Base-by-base conservation (phyloP, 495 filamentous ascomycete species). In the Acidiella bohemica region DNA sequence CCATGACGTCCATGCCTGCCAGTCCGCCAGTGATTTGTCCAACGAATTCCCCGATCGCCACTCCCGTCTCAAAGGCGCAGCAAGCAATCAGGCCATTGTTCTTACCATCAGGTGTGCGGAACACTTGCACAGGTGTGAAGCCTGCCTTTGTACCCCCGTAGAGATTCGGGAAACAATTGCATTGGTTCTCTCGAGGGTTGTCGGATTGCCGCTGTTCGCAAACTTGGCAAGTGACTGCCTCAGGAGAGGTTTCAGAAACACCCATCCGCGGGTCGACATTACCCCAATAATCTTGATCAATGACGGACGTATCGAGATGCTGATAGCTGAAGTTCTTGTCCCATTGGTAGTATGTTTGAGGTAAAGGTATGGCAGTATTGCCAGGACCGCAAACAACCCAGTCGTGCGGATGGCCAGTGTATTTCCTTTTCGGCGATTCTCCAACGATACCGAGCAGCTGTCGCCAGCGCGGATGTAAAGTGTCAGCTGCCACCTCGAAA, bases 1-100 rank as follows among this genome's bases (percentile, higher is more conserved):
- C 37, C 61, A 64, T 65, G 21, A 63, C 58, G 38, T 65, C 61
- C 22, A 61, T 19, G 21, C 55, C 53, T 26, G 41, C 36, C 12
- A 62, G 20, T 6, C 50, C 49, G 8, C 27, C 28, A 10, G 57
- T 60, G 20, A 60, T 45, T 25, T 46, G 28, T 4, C 57, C 57
- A 16, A 58, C 53, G 36, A 60, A 60, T 27, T 57, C 56, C 8
- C 57, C 55, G 4, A 59, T 35, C 0, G 53, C 57, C 11, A 36
- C 22, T 6, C 57, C 57, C 23, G 39, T 27, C 19, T 53, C 53
- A 23, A 58, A 50, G 4, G 55, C 32, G 24, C 45, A 50, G 27
- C 50, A 44, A 3, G 52, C 47, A 32, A 49, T 36, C 12, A 57
- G 44, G 13, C 54, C 46, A 34, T 53, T 51, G 39, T 59, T 59